phyloP scores from a whole-genome alignment of 1,139 yeast genomes.

The Suhomyces taliae region DNA sequence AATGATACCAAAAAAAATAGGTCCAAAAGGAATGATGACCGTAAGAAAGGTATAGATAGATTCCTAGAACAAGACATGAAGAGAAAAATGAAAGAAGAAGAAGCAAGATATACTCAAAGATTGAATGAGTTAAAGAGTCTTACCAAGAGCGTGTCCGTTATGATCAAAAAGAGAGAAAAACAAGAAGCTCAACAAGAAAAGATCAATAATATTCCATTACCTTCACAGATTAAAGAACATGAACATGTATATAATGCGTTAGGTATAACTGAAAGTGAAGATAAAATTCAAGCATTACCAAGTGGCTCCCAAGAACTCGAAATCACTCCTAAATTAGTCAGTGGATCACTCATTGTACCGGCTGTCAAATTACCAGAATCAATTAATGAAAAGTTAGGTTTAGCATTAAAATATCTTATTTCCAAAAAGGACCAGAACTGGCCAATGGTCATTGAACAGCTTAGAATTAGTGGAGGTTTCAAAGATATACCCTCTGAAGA shows the following conservation, averaged over 20 bases:
- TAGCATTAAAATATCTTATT: slow-evolving; percentile 47
- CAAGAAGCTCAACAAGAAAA: slow-evolving; percentile 14
- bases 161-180: slow-evolving; percentile 21
- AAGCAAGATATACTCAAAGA: slow-evolving; percentile 22
- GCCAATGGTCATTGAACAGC: slow-evolving; percentile 50
- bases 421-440: slow-evolving; percentile 53
- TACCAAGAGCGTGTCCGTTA: slow-evolving; percentile 24
- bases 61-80: slow-evolving; percentile 22
- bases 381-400: slow-evolving; percentile 46
- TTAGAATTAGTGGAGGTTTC: slow-evolving; percentile 45
- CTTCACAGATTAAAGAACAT: slow-evolving; percentile 20
- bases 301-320: not conserved
- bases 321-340: slow-evolving; percentile 1
- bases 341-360: slow-evolving; percentile 17
- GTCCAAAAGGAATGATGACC: slow-evolving; percentile 1
- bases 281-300: not conserved
- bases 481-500: slow-evolving; percentile 34
- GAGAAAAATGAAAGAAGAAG: slow-evolving; percentile 19
- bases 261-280: not conserved
- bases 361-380: slow-evolving; percentile 39
- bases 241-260: slow-evolving; percentile 20
- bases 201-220: slow-evolving; percentile 20
- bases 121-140: slow-evolving; percentile 17
- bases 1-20: slow-evolving; percentile 3
- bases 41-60: slow-evolving; percentile 12